Percentiles rank a stretch among this genome's conserved stretches.
Conservation (phyloP, 768 basidiomycete species). For the Trametes cingulata region DNA sequence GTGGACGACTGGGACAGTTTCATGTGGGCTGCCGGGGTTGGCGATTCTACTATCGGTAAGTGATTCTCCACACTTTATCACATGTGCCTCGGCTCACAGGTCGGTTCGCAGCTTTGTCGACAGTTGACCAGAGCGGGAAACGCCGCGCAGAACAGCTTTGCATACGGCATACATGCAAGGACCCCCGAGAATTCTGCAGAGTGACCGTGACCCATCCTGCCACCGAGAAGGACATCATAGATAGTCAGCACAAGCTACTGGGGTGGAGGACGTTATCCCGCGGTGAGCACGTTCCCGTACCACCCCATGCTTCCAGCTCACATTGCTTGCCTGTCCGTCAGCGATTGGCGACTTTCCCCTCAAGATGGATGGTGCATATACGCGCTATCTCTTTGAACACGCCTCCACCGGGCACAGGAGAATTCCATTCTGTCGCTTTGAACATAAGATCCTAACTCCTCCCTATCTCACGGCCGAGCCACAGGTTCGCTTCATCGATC, state of each 20-base stretch:
- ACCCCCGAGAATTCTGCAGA: background rate
- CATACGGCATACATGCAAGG: background rate
- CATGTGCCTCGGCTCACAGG: too few relatives aligned
- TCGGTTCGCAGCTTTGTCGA: background rate
- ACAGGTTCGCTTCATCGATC: background rate
- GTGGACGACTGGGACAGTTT: background rate
- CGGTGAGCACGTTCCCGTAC: background rate
- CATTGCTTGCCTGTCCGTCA: background rate
- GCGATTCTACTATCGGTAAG: constrained; percentile 3
- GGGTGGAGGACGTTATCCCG: background rate
- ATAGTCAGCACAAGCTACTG: background rate
- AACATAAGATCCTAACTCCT: background rate
- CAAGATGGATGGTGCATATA: background rate
- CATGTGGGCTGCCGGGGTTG: constrained; percentile 2
- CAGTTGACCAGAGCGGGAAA: background rate
- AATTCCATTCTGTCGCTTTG: background rate
- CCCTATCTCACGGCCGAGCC: constrained; percentile 1
- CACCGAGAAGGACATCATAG: background rate
- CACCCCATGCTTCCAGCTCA: background rate
- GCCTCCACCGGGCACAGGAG: background rate
- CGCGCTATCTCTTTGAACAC: background rate
- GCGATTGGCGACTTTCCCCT: background rate
- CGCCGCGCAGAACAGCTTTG: background rate
- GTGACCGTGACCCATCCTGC: background rate
- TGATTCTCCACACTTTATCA: too few relatives aligned